Base-by-base conservation (phyloP, 2,329 filamentous ascomycete genomes). In the Xylariaceae sp. region DNA sequence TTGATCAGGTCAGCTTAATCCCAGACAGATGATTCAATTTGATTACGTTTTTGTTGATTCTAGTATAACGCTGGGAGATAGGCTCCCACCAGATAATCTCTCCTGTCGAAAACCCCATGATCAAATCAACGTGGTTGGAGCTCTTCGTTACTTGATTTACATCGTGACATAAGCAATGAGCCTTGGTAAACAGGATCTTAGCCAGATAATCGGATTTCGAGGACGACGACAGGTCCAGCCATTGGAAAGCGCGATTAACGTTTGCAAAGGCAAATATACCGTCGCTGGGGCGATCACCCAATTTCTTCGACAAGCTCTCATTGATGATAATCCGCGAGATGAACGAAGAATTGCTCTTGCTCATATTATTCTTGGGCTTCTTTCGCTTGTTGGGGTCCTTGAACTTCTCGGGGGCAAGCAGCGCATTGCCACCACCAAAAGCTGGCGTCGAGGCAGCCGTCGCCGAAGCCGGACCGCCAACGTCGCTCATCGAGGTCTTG, bases 11-110 rank as follows among this genome's bases (percentile, higher is more conserved):
- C 34, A 38, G 50, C 38, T 53, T 16, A 56, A 31, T 36, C 19
- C 33, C n/a, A 39, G 42, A 3, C 33, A 31, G 12, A 10, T 18
- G n/a, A 16, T 6, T 5, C 31, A 41, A 31, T n/a, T 45, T 28
- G n/a, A 80, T 61, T 71, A 88, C 87, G 69, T 97, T 97, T 74
- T 99, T 99, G 68, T 99, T 99, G 64, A 99, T 79, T 17, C 94
- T 86, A 3, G 90, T 89, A 70, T 99, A 99, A 67, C 95, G 91
- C 64, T 97, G 93, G 38, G 91, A 93, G 64, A 97, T 89, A 11
- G 94, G 92, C 71, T 99, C 94, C 77, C 94, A 97, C 94, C 94
- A 99, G 56, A 99, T 93, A 44, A 99, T 91, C 69, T 99, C 94
- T 38, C 92, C 91, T 0, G 92, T 95, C 6, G 93, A 97, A 65